phyloP scores from a whole-genome alignment of 495 filamentous ascomycete genomes.

The Cercophora newfieldiana region DNA sequence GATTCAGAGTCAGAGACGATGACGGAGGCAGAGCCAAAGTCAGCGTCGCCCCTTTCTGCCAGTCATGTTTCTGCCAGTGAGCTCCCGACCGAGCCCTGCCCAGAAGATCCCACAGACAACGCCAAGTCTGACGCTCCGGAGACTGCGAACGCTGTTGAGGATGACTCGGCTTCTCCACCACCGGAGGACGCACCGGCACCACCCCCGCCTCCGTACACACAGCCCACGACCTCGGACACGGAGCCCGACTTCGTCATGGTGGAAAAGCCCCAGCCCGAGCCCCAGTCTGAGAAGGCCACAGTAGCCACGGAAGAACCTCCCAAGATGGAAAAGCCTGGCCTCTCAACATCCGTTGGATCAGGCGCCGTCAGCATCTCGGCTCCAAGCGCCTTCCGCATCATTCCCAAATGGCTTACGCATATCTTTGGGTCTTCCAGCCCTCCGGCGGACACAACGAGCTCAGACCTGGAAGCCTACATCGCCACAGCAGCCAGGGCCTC shows the following conservation, averaged over 20 bases:
- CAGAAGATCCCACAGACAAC: too few relatives aligned
- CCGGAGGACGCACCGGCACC: neutral
- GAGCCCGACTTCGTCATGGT: neutral
- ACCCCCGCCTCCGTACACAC: neutral
- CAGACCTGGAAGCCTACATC: neutral
- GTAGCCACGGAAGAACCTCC: neutral
- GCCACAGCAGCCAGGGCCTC: neutral
- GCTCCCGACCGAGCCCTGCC: too few relatives aligned
- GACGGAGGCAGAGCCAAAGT: too few relatives aligned
- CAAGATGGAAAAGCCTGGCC: neutral
- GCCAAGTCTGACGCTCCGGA: neutral
- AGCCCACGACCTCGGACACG: neutral
- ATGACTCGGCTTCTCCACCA: neutral
- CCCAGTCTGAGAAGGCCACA: neutral
- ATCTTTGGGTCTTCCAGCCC: neutral
- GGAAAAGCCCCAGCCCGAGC: conserved; percentile 1
- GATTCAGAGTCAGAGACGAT: neutral
- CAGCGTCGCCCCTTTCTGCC: too few relatives aligned
- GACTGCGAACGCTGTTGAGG: neutral
- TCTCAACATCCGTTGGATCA: neutral
- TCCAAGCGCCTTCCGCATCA: neutral
- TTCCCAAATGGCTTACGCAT: neutral
- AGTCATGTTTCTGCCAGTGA: too few relatives aligned
- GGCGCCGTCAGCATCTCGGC: neutral
- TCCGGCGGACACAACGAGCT: neutral